Evolutionary conservation across 345 rosid genomes (phyloP), one percentile per base, ranked within the genome.

Genomic region (Erucastrum elatum): DNA sequence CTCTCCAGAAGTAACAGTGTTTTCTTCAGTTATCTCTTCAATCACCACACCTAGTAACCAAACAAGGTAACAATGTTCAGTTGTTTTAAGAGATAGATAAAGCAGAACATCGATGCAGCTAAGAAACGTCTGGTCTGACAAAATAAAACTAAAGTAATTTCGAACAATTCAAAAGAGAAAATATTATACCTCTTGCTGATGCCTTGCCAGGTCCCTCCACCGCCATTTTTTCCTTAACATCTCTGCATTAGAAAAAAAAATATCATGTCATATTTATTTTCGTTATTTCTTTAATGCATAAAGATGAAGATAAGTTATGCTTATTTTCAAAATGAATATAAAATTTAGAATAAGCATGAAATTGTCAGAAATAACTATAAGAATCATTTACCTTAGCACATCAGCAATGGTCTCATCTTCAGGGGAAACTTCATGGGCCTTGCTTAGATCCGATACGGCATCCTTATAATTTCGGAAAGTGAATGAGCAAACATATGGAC

Each of bases 351-450:
- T 13, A 31, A 17, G 56, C 30, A 81, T 71, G 59, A 53, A 4
- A 64, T 9, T 41, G 2, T 31, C 2, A 75, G 46, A 64, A 13
- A 13, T 41, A 0, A 66, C 15, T 59, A 60, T 33, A 15, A 61
- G 68, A 35, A 1, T 31, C 64, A 76, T 21, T 21, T 87, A 93
- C 99, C 96, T 93, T 69, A 93, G 78, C 49, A 90, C 93, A 76
- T 86, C 86, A 0, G 89, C 87, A 80, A 96, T 85, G 13, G 96
- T 96, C 79, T 91, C 98, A 71, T 91, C 99, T 76, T 87, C 92
- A 58, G 97, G 95, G 56, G 90, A 91, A 74, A 87, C 84, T 84
- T 96, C 92, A 79, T 35, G 89, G 74, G 98, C 98, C 68, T 88
- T 87, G 70, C 84, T 85, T 87, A 96, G 82, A 84, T 91, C 94